A percentile compares a stretch with the other conserved stretches of the same genome.
Evolutionary conservation across 2,329 filamentous ascomycete species (phyloP).

Genomic region (Sclerotinia minor): DNA sequence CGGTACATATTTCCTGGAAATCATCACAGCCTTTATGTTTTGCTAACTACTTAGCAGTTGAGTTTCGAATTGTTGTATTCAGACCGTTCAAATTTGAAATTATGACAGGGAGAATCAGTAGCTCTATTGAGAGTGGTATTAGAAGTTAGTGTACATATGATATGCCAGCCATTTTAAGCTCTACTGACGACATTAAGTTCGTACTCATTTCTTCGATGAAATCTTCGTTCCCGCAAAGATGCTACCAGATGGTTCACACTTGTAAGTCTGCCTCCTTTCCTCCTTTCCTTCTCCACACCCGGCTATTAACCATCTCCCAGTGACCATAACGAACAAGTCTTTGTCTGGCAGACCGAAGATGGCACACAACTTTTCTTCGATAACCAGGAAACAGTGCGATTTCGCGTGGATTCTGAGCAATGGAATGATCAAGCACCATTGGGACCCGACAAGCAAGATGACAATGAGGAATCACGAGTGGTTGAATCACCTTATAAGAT

Average conservation of each 20-base stretch:
- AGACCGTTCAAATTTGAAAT: constrained; percentile 95
- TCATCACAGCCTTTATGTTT: not conserved
- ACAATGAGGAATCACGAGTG: constrained; percentile 45
- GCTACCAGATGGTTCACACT: constrained; percentile 73
- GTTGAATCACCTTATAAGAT: constrained; percentile 70
- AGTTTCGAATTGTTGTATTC: constrained; percentile 92
- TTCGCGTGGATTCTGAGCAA: constrained; percentile 81
- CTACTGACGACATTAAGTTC: constrained; percentile 51
- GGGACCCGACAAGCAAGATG: constrained; percentile 64
- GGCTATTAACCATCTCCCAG: constrained; percentile 46
- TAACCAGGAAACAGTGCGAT: constrained; percentile 81
- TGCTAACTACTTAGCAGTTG: constrained; percentile 57
- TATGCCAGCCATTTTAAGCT: not conserved
- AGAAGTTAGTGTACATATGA: constrained; percentile 52
- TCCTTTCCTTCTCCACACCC: constrained; percentile 3
- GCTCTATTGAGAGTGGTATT: constrained; percentile 70
- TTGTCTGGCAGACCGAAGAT: constrained; percentile 73
- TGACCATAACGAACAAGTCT: constrained; percentile 73
- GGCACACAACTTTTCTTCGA: constrained; percentile 81
- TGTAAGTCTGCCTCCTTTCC: constrained; percentile 55
- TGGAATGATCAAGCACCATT: constrained; percentile 87
- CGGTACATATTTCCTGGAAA: constrained; percentile 52
- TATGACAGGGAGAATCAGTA: constrained; percentile 79
- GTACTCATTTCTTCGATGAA: constrained; percentile 91
- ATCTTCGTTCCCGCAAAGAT: constrained; percentile 76